Evolutionary conservation across 768 basidiomycete genomes (phyloP).

Genomic region (Kwoniella heveanensis): DNA sequence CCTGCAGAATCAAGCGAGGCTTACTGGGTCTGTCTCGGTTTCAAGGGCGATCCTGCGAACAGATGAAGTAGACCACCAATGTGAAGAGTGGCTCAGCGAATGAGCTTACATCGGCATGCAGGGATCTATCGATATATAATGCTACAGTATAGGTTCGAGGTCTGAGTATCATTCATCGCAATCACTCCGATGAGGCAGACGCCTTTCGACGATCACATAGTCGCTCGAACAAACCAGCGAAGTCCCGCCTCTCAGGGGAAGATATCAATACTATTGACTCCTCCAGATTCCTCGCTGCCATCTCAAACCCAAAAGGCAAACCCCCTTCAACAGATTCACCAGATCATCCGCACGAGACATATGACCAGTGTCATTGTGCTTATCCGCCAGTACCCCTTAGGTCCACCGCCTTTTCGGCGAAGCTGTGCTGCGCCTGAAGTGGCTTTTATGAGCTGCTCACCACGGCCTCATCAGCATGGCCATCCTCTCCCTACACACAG

Average conservation of each 20-base stretch:
- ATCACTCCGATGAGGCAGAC: too few species aligned
- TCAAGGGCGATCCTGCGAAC: conserved; percentile 34
- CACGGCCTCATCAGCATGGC: background rate
- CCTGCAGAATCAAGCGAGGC: conserved; percentile 70
- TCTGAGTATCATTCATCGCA: background rate
- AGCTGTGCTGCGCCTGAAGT: background rate
- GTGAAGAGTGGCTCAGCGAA: background rate
- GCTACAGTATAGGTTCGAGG: background rate
- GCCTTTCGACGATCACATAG: too few species aligned
- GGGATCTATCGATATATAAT: background rate
- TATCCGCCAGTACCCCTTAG: background rate
- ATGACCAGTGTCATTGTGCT: background rate
- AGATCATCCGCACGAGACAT: background rate
- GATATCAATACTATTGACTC: too few species aligned
- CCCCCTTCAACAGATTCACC: too few species aligned
- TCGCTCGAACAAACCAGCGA: too few species aligned
- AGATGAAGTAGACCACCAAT: background rate
- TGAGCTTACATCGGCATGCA: too few species aligned
- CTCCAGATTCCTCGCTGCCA: too few species aligned
- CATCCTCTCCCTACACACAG: too few species aligned
- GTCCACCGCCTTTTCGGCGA: background rate
- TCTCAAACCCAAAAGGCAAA: too few species aligned
- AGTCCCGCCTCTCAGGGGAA: too few species aligned
- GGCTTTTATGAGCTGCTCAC: background rate
- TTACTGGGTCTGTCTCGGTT: conserved; percentile 84